These are phyloP conservation scores for Candida mattraensis DNA, from an alignment of 805 yeast species.

Conservation along the genomic window DNA sequence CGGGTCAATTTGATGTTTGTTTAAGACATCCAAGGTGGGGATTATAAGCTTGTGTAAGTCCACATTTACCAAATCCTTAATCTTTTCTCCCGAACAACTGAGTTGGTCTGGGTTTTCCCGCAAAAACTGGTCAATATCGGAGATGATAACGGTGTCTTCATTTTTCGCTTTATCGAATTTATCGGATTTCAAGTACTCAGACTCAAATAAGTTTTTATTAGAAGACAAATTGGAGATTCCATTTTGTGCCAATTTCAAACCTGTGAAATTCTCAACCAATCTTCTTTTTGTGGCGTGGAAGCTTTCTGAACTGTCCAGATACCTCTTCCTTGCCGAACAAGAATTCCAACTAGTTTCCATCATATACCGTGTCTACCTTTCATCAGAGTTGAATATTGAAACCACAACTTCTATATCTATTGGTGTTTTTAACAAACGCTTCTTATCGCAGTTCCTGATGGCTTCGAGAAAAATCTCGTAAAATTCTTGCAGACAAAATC, in stretches of 20 bases:
- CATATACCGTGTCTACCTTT: no score
- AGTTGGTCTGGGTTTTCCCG: slow-evolving; percentile 22
- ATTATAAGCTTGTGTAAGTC: slow-evolving; percentile 16
- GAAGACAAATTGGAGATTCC: background rate
- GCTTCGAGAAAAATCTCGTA: no score
- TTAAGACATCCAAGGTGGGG: slow-evolving; percentile 13
- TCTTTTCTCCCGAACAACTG: slow-evolving; percentile 6
- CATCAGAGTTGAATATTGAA: no score
- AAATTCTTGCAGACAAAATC: no score
- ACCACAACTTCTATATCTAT: no score
- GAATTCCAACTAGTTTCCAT: no score
- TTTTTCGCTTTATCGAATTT: background rate
- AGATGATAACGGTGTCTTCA: slow-evolving; percentile 19
- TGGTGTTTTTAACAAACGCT: slow-evolving; percentile 12
- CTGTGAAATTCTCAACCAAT: slow-evolving; percentile 8
- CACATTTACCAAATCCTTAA: slow-evolving; percentile 12
- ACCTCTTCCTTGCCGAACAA: slow-evolving; percentile 7
- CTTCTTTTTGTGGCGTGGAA: slow-evolving; percentile 8
- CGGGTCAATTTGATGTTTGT: slow-evolving; percentile 6
- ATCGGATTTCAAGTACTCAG: slow-evolving; percentile 10
- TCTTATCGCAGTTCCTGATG: no score
- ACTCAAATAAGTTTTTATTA: slow-evolving; percentile 12
- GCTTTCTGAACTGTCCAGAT: slow-evolving; percentile 5
- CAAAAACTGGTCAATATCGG: slow-evolving; percentile 27
- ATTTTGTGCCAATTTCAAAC: slow-evolving; percentile 2